These are phyloP conservation scores for Phallus indusiatus DNA, from an alignment of 768 basidiomycete genomes.

Conservation along the genomic window DNA sequence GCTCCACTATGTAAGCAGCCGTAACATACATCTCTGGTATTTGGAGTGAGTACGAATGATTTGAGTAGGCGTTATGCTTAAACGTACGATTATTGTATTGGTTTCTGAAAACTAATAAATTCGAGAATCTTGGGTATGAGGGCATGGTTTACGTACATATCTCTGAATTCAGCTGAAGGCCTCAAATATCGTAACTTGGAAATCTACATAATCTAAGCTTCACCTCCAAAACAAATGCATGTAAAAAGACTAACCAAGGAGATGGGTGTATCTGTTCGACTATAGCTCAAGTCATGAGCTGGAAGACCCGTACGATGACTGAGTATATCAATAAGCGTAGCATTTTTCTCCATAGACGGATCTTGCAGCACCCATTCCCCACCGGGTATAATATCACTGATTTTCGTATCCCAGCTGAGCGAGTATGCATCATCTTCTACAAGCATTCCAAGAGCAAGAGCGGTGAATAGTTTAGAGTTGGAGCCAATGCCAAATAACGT, in stretches of 20 bases:
- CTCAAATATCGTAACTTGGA: slow-evolving; percentile 19
- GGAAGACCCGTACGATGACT: slow-evolving; percentile 33
- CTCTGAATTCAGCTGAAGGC: slow-evolving; percentile 26
- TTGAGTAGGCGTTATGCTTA: background rate
- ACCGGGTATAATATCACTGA: slow-evolving; percentile 28
- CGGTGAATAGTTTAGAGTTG: slow-evolving; percentile 31
- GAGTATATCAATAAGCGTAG: slow-evolving; percentile 28
- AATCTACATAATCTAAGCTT: background rate
- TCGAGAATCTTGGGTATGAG: background rate
- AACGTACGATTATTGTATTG: slow-evolving; percentile 5
- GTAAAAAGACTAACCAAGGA: slow-evolving; percentile 11
- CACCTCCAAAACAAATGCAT: too few relatives aligned
- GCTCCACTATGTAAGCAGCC: slow-evolving; percentile 25
- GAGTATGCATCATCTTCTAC: slow-evolving; percentile 24
- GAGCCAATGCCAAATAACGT: slow-evolving; percentile 31
- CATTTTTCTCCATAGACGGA: slow-evolving; percentile 28
- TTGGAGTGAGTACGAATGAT: background rate
- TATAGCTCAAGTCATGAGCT: slow-evolving; percentile 27
- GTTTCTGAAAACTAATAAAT: background rate
- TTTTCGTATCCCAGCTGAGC: slow-evolving; percentile 25
- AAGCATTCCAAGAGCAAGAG: slow-evolving; percentile 31
- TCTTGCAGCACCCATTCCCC: slow-evolving; percentile 35
- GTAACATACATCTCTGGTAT: slow-evolving; percentile 30
- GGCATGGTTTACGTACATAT: slow-evolving; percentile 30
- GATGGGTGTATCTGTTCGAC: slow-evolving; percentile 18